Percentiles rank a stretch among this genome's conserved stretches.
phyloP scores from a whole-genome alignment of 768 basidiomycete genomes.

The Rhodotorula graminis region DNA sequence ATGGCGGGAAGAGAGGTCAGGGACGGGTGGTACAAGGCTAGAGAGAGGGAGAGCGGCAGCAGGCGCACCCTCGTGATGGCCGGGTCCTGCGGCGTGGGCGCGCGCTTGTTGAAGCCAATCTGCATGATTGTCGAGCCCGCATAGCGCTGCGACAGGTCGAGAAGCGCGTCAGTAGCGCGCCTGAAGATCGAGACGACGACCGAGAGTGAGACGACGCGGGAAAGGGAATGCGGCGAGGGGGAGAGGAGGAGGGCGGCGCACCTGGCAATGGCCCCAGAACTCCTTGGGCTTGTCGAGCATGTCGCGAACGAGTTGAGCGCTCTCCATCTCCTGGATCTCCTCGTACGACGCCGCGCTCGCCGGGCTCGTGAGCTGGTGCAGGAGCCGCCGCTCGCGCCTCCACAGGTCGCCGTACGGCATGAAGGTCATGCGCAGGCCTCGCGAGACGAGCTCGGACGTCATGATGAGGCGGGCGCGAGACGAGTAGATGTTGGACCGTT shows the following conservation, averaged over 20 bases:
- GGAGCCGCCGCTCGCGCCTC: constrained; percentile 36
- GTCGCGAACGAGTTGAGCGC: constrained; percentile 34
- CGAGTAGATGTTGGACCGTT: constrained; percentile 38
- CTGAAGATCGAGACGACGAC: too few relatives aligned
- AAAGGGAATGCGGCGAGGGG: too few relatives aligned
- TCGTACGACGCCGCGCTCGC: constrained; percentile 38
- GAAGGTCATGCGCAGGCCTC: constrained; percentile 40
- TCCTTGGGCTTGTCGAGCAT: constrained; percentile 30
- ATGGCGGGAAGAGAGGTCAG: not conserved
- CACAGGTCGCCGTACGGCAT: constrained; percentile 41
- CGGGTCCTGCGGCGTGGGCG: constrained; percentile 30
- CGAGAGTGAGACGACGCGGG: too few relatives aligned
- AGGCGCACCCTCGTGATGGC: constrained; percentile 30
- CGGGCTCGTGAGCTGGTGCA: constrained; percentile 38
- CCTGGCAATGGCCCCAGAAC: constrained; percentile 41
- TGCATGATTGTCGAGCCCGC: constrained; percentile 11
- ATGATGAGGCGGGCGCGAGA: constrained; percentile 40
- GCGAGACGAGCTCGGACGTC: constrained; percentile 36
- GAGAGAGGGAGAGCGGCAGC: not conserved
- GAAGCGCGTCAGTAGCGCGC: too few relatives aligned
- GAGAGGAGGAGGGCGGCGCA: not conserved
- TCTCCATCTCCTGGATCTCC: constrained; percentile 40
- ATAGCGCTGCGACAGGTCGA: constrained; percentile 12
- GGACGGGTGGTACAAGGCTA: not conserved
- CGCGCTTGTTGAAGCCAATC: constrained; percentile 42